phyloP scores from a whole-genome alignment of 176 grass and related monocot genomes.

The Avena eriantha region DNA sequence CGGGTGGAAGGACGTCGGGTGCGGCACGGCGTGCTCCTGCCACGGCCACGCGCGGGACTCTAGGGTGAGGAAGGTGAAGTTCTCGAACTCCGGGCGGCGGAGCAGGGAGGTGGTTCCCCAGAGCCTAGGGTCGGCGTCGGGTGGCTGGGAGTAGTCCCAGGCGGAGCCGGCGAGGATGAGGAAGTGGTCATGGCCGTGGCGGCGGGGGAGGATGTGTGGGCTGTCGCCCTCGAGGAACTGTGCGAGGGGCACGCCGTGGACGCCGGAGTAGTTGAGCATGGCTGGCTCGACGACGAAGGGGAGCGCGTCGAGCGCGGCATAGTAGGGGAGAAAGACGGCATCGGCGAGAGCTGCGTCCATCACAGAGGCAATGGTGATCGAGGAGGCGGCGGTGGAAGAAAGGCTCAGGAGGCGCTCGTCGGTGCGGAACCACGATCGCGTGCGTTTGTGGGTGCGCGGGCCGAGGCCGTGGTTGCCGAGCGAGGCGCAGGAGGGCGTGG shows the following conservation, averaged over 20 bases:
- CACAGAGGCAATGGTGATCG: not conserved
- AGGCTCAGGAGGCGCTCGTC: slow-evolving; percentile 19
- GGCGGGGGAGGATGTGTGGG: not conserved
- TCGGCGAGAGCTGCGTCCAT: not conserved
- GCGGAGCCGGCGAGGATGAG: slow-evolving; percentile 22
- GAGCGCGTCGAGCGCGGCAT: not conserved
- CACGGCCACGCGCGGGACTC: no score
- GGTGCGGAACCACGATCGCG: not conserved
- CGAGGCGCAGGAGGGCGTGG: slow-evolving; percentile 23
- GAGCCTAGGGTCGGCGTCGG: no score
- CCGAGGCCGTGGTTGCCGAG: slow-evolving; percentile 25
- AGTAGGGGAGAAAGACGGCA: slow-evolving; percentile 19
- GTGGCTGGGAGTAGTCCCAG: slow-evolving; percentile 6
- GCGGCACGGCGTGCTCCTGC: no score
- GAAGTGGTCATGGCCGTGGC: slow-evolving; percentile 17
- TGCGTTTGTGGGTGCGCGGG: slow-evolving; percentile 24
- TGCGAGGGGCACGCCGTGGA: not conserved
- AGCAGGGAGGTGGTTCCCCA: no score
- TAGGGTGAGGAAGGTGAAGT: no score
- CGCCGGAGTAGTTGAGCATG: slow-evolving; percentile 25
- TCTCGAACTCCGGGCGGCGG: no score
- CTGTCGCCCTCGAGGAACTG: not conserved
- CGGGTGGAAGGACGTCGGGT: no score
- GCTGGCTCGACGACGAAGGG: slow-evolving; percentile 11
- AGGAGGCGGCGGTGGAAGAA: slow-evolving; percentile 29